phyloP scores from a whole-genome alignment of 805 yeast genomes.

The Candida glaebosa region DNA sequence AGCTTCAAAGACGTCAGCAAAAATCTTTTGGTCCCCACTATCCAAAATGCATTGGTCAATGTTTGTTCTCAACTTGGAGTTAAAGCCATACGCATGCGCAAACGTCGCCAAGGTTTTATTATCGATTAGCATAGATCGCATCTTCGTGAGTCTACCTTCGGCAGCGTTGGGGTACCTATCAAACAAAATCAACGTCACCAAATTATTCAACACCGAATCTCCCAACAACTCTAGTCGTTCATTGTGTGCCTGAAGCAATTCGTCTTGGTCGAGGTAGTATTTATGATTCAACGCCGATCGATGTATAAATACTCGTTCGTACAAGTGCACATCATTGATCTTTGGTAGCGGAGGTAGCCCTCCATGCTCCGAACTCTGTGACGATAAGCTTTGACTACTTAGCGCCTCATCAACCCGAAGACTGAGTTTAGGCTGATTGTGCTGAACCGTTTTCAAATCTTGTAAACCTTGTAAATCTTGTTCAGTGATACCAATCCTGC shows the following conservation, averaged over 20 bases:
- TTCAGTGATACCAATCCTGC: conserved; percentile 24
- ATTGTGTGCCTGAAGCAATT: conserved; percentile 62
- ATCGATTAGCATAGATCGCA: conserved; percentile 68
- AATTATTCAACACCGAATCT: conserved; percentile 74
- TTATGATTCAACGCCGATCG: conserved; percentile 65
- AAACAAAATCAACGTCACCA: conserved; percentile 68
- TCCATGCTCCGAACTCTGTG: conserved; percentile 3
- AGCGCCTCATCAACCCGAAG: too few relatives aligned
- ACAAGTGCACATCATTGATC: conserved; percentile 55
- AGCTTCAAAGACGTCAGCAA: conserved; percentile 92
- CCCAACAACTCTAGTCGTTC: conserved; percentile 91
- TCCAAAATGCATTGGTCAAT: conserved; percentile 43
- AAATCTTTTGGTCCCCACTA: conserved; percentile 62
- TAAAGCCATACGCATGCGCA: conserved; percentile 66
- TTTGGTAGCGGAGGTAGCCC: conserved; percentile 61
- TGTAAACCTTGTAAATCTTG: conserved; percentile 11
- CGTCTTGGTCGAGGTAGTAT: conserved; percentile 52
- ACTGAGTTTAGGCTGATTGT: too few relatives aligned
- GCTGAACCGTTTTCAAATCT: background rate
- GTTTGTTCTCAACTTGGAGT: conserved; percentile 49
- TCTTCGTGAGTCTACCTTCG: conserved; percentile 77
- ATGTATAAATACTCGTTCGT: conserved; percentile 76
- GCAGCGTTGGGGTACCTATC: conserved; percentile 61
- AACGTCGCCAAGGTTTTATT: conserved; percentile 71
- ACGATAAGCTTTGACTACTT: too few relatives aligned